Evolutionary conservation across 2,329 filamentous ascomycete species (phyloP), one percentile per base, ranked within the genome.

Genomic region (Epichloe scottii): DNA sequence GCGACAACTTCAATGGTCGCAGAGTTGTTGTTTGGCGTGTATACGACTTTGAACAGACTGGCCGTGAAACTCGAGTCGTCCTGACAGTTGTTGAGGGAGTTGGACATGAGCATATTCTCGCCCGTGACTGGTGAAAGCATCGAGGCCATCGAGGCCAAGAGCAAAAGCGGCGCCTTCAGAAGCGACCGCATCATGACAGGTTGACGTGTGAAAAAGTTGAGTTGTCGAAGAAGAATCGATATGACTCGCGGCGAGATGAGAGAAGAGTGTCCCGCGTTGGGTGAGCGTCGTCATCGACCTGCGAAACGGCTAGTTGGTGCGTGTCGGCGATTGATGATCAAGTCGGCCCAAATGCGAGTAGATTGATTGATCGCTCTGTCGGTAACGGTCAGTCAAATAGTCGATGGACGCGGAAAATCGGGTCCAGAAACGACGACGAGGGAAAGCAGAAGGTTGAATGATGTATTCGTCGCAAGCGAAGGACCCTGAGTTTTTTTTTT

Each of bases 1-100:
- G 87, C 89, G 54, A 86, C 79, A 58, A 95, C 82, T 62, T 89
- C 78, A 66, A 94, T 80, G 50, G 75, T 72, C 49, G 91, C 75
- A 34, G 82, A 83, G 59, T 77, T 76, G 69, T 95, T 94, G 64
- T 76, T 72, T 34, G 87, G 85, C 2, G 84, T 88, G 68, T 87
- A 88, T 56, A 81, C 72, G 66, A 95, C 85, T 59, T 94, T 85
- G 79, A 96, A 95, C 53, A 93, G 77, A 59, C 85, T 89, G 60
- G 90, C 89, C 4, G 87, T 86, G 68, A 96, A 94, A 62, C 82
- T 84, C 30, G 87, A 91, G 68, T 91, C 84, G 53, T 81, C 74
- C 75, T 90, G 86, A 70, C 90, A 96, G 45, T 85, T 78, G 67
- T 87, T 89, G 59, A 96, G 78, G 26, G 90, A 94, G 63, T 79